A percentile compares a stretch with the other conserved stretches of the same genome.
Evolutionary conservation across 805 yeast species (phyloP).

Genomic region (Ascoidea asiatica): DNA sequence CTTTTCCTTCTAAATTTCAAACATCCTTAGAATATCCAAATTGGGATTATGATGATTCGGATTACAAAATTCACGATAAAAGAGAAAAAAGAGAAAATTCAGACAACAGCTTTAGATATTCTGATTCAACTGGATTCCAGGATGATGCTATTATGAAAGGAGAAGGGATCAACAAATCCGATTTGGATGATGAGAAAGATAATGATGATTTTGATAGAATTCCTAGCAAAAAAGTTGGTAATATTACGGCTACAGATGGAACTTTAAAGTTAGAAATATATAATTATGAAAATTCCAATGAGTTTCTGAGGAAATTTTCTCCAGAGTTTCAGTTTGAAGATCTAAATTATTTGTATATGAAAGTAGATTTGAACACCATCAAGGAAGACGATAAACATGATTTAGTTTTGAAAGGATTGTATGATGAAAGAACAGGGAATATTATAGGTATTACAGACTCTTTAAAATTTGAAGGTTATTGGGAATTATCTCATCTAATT

Average conservation of each 20-base stretch:
- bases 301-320: slow-evolving; percentile 20
- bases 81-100: neutral
- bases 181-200: slow-evolving; percentile 10
- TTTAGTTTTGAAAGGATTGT: slow-evolving; percentile 43
- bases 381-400: slow-evolving; percentile 35
- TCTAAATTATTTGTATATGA: slow-evolving; percentile 24
- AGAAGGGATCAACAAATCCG: slow-evolving; percentile 3
- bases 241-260: slow-evolving; percentile 22
- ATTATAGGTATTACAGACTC: slow-evolving; percentile 43
- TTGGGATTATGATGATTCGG: slow-evolving; percentile 1
- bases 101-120: slow-evolving; percentile 11
- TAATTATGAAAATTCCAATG: slow-evolving; percentile 11
- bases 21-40: slow-evolving; percentile 14
- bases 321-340: no score
- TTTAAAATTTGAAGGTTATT: slow-evolving; percentile 50
- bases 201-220: slow-evolving; percentile 10
- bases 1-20: slow-evolving; percentile 18
- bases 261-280: slow-evolving; percentile 12
- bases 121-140: slow-evolving; percentile 13
- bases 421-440: slow-evolving; percentile 55
- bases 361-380: slow-evolving; percentile 23
- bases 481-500: slow-evolving; percentile 43
- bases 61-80: slow-evolving; percentile 7
- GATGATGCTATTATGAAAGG: slow-evolving; percentile 5
- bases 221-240: slow-evolving; percentile 13